phyloP scores from a whole-genome alignment of 1,284 basidiomycete species.

The Xanthoconium separans region DNA sequence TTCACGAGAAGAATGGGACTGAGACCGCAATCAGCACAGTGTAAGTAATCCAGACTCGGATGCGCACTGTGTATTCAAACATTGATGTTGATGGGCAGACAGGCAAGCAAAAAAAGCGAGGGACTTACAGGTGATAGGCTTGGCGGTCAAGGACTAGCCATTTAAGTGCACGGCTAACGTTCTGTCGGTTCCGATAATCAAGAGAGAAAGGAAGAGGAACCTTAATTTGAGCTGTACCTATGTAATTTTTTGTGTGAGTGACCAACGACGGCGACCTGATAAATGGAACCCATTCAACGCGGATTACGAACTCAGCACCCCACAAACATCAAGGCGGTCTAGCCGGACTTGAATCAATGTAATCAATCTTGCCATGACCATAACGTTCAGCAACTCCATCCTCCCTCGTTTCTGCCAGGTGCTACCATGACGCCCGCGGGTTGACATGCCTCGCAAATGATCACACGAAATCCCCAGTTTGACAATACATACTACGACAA shows the following conservation, averaged over 20 bases:
- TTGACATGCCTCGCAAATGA: too few relatives aligned
- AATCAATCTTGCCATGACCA: neutral
- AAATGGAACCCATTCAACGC: neutral
- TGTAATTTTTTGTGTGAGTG: neutral
- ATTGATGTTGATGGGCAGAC: slow-evolving; percentile 5
- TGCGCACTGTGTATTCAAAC: slow-evolving; percentile 18
- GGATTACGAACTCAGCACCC: slow-evolving; percentile 15
- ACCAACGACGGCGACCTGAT: neutral
- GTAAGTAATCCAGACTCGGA: neutral
- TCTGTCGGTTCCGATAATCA: slow-evolving; percentile 22
- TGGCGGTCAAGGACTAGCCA: neutral
- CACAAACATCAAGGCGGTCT: neutral
- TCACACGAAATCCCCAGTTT: too few relatives aligned
- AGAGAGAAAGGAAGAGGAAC: slow-evolving; percentile 8
- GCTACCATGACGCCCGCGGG: too few relatives aligned
- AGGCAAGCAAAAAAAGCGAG: neutral
- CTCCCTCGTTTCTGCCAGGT: too few relatives aligned
- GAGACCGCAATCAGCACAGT: slow-evolving; percentile 1
- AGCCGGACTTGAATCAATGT: neutral
- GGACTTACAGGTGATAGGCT: neutral
- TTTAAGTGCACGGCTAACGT: slow-evolving; percentile 18
- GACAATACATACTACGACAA: too few relatives aligned
- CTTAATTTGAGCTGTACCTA: slow-evolving; percentile 5
- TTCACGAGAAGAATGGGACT: slow-evolving; percentile 16
- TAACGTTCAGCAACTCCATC: neutral